These are phyloP conservation scores for Penicillium frequentans DNA, from an alignment of 2,329 filamentous ascomycete genomes.

Conservation along the genomic window DNA sequence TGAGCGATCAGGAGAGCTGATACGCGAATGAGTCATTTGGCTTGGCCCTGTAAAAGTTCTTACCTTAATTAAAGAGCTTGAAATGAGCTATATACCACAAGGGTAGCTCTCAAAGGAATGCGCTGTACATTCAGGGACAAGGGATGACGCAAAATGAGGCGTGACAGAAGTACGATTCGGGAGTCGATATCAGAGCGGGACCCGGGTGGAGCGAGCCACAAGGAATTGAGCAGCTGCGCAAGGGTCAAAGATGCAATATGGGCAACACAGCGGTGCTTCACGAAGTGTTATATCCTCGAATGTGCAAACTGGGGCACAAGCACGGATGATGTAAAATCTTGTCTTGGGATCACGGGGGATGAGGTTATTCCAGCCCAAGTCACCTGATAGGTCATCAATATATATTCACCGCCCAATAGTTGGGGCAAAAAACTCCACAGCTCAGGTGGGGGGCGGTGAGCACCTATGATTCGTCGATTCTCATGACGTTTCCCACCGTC, in stretches of 20 bases:
- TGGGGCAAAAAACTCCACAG: neutral
- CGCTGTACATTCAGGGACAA: slow-evolving; percentile 14
- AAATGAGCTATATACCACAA: slow-evolving; percentile 9
- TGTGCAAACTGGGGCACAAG: slow-evolving; percentile 5
- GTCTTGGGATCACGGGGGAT: slow-evolving; percentile 13
- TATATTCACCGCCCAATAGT: slow-evolving; percentile 1
- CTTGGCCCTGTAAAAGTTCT: neutral
- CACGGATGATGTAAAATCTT: slow-evolving; percentile 6
- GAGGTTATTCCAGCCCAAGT: slow-evolving; percentile 27
- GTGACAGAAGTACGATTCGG: slow-evolving; percentile 12
- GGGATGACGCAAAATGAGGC: slow-evolving; percentile 5
- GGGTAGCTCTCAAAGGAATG: slow-evolving; percentile 6
- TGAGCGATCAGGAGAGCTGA: neutral
- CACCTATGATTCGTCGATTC: neutral
- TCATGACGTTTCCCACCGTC: no score
- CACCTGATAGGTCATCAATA: slow-evolving; percentile 17
- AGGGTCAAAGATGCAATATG: neutral
- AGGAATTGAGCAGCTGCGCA: neutral
- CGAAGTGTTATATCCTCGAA: neutral
- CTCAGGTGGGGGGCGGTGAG: slow-evolving; percentile 1
- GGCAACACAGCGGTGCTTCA: neutral
- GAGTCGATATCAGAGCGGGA: slow-evolving; percentile 11
- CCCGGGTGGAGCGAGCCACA: slow-evolving; percentile 1
- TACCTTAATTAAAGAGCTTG: slow-evolving; percentile 7
- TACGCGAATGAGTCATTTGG: neutral